Conservation (phyloP, 768 basidiomycete species). For the Bullera alba region DNA sequence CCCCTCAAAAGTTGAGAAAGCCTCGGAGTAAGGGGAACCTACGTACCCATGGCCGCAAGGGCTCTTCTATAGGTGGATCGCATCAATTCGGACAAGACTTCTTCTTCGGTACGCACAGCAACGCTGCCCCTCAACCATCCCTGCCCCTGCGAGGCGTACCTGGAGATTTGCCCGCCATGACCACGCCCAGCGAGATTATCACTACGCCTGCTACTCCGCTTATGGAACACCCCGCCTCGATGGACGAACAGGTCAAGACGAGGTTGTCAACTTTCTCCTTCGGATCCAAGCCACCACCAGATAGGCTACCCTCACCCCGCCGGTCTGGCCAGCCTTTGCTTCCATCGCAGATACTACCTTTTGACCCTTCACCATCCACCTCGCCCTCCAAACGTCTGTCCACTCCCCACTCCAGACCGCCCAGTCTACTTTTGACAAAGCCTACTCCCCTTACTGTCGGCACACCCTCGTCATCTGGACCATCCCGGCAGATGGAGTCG, state of each 20-base stretch:
- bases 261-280: slow-evolving; percentile 30
- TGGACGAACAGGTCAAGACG: slow-evolving; percentile 1
- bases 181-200: slow-evolving; percentile 21
- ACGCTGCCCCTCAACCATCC: neutral
- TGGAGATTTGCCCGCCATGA: neutral
- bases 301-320: slow-evolving; percentile 2
- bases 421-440: slow-evolving; percentile 28
- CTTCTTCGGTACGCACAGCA: slow-evolving; percentile 6
- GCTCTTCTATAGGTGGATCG: neutral
- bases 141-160: neutral
- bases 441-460: slow-evolving; percentile 22
- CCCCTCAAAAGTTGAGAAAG: neutral
- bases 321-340: neutral
- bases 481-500: slow-evolving; percentile 4
- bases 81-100: neutral
- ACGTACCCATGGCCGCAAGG: neutral
- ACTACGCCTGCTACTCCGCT: slow-evolving; percentile 32
- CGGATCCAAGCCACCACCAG: slow-evolving; percentile 20
- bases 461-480: slow-evolving; percentile 4
- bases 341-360: neutral
- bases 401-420: slow-evolving; percentile 29
- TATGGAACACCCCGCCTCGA: slow-evolving; percentile 10
- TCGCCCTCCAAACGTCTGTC: slow-evolving; percentile 15
- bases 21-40: slow-evolving; percentile 2
- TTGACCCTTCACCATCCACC: neutral